Evolutionary conservation across 1,284 basidiomycete genomes (phyloP).

Genomic region (Cutaneotrichosporon sp.): DNA sequence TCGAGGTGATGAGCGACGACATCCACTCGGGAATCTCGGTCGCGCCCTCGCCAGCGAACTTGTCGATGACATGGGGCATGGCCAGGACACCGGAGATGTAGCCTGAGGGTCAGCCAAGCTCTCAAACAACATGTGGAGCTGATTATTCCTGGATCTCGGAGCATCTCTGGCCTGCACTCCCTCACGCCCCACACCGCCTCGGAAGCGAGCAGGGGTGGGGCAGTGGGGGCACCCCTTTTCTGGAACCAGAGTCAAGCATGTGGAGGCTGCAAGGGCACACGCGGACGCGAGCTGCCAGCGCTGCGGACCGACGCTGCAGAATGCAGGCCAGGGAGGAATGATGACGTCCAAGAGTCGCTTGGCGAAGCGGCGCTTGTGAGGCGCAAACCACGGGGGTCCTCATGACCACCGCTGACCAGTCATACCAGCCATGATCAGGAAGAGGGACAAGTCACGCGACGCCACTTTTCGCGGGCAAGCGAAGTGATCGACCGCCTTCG

Average conservation of each 20-base stretch:
- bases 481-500: background rate
- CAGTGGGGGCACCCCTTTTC: no score
- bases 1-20: slow-evolving; percentile 53
- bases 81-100: slow-evolving; percentile 48
- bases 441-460: background rate
- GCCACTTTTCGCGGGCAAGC: background rate
- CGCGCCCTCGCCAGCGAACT: slow-evolving; percentile 17
- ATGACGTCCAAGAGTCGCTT: no score
- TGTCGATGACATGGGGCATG: slow-evolving; percentile 38
- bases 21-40: slow-evolving; percentile 32
- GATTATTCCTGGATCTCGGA: background rate
- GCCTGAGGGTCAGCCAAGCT: slow-evolving; percentile 9
- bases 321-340: no score
- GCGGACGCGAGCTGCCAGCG: no score
- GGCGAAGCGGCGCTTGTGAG: no score
- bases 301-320: no score
- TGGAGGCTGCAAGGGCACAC: no score
- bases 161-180: background rate
- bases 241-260: no score
- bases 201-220: no score
- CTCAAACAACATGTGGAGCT: background rate
- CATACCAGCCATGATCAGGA: no score
- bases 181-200: no score
- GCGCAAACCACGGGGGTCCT: background rate
- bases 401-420: no score